These are phyloP conservation scores for Aspergillus jensenii DNA, from an alignment of 2,329 filamentous ascomycete genomes.

Conservation along the genomic window DNA sequence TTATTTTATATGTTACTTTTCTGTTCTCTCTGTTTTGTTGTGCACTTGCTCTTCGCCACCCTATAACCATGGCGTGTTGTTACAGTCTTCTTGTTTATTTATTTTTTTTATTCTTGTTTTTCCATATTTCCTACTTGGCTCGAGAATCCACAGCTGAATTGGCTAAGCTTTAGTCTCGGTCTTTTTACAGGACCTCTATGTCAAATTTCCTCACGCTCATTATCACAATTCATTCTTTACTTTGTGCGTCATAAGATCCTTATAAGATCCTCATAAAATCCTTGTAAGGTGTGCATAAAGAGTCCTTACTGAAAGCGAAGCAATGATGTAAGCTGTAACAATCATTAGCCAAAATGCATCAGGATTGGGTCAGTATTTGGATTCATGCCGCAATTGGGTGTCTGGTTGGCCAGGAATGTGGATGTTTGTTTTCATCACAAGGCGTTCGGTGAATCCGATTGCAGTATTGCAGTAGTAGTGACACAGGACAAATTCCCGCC, in stretches of 20 bases:
- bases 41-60: background rate
- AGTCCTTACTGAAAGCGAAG: background rate
- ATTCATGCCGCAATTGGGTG: background rate
- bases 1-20: background rate
- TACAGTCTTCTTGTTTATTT: background rate
- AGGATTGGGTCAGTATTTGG: background rate
- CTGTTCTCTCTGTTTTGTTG: background rate
- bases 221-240: constrained; percentile 1
- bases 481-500: background rate
- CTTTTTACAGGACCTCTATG: background rate
- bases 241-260: background rate
- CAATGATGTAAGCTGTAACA: background rate
- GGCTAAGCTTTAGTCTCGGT: background rate
- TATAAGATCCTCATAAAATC: background rate
- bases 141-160: background rate
- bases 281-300: background rate
- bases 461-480: background rate
- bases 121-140: background rate
- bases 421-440: constrained; percentile 5
- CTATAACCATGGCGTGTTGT: background rate
- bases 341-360: background rate
- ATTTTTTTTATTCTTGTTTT: background rate
- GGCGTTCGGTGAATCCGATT: background rate
- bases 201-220: background rate
- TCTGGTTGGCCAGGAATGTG: constrained; percentile 10